Base-by-base conservation (phyloP, 2,329 filamentous ascomycete species). In the Apiospora koreana region DNA sequence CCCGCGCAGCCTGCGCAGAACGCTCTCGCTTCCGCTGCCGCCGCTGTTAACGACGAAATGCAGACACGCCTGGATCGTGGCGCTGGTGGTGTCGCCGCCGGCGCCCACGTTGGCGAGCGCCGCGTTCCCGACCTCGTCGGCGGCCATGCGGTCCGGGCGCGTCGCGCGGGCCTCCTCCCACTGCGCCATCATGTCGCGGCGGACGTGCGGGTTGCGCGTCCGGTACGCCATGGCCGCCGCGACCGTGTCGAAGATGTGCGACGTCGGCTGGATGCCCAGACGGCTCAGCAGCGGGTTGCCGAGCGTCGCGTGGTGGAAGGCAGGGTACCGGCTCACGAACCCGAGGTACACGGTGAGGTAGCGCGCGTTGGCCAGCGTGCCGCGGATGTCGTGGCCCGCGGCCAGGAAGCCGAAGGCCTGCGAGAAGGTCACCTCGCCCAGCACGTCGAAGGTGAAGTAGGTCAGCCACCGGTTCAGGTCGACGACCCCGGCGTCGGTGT, bases 401-500 rank as follows among this genome's bases (percentile, higher is more conserved):
- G 77, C 73, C 18, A 80, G 70, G 69, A 80, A 80, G 41, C 79
- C 79, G 43, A 80, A 77, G 46, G 72, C 72, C 68, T 76, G 76
- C n/a, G 77, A 78, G 67, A 79, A 80, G 25, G 77, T 71, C 41
- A 76, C 72, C 65, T 80, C 78, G 14, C 79, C 78, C 23, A 79
- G 72, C n/a, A 79, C 73, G 71, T 80, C 79, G 58, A 78, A 80
- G n/a, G 78, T 75, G 43, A 75, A 77, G 43, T 70, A 76, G 9
- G 75, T 77, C 31, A 75, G 72, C 45, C 70, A 74, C n/a, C 74
- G 72, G 70, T 76, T 72, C 6, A 76, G 68, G 21, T 76, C 69
- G 67, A 77, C 68, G 67, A 77, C 71, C 3, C 74, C 68, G 14
- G 71, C 68, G 18, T 65, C 66, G 14, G 71, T 66, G 9, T 67